Evolutionary conservation across 2,329 filamentous ascomycete species (phyloP), one percentile per base, ranked within the genome.

Genomic region (Diaporthe vexans): DNA sequence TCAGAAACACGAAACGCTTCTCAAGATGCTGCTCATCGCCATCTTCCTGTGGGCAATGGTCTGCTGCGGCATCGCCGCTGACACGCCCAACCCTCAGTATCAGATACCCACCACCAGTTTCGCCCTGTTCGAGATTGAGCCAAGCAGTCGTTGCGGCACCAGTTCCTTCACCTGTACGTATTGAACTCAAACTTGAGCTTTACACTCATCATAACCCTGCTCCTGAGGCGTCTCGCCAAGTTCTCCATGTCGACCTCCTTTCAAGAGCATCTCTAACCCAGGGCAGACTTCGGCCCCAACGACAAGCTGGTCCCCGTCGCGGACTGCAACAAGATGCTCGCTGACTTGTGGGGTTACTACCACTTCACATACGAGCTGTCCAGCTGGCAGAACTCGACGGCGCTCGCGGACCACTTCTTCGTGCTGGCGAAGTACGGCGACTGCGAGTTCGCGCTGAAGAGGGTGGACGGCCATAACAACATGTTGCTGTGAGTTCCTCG

Each of bases 361-460:
- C 26, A 72, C 69, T 74, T 72, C 35, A 58, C 51, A 4, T 21
- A 72, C 51, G 40, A 58, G 58, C 52, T 71, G 17, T 57, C 58
- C 6, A 29, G 1, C 33, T 74, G 73, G 70, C 29, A 19, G 56
- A 63, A 54, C 70, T 72, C 70, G 37, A 72, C 70, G 2, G 57
- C 56, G n/a, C 56, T 61, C 19, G 70, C 43, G 26, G 70, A 72
- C 57, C 70, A 72, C 57, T 72, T 72, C 70, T 63, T 29, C 33
- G 15, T 58, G 10, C 43, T 61, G 17, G 57, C 7, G 19, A 17
- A n/a, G 11, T 21, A 43, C 13, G 68, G 73, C 51, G 72, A 29
- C 29, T 74, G 73, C 69, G 13, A 72, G 68, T 74, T 74, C 24
- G 73, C 68, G 3, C 65, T 74, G n/a, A 63, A 48, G 51, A 61